phyloP scores from a whole-genome alignment of 495 filamentous ascomycete species.

The Glutinoglossum americanum region DNA sequence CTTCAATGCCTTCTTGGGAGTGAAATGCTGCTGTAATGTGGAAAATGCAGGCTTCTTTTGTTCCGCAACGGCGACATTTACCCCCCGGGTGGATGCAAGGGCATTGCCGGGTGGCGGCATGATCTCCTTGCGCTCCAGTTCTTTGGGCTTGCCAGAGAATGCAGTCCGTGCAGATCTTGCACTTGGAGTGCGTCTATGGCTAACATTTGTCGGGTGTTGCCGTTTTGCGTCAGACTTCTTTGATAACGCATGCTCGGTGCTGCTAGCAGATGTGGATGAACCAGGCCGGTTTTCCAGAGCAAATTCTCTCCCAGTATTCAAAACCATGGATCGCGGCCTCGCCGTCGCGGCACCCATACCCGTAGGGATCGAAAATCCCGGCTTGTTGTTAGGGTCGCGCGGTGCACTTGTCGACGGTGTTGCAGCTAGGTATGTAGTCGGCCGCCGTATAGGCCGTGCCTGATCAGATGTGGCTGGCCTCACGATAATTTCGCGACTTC shows the following conservation, averaged over 20 bases:
- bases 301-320: neutral
- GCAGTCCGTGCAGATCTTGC: neutral
- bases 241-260: neutral
- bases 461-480: neutral
- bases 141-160: neutral
- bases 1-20: conserved; percentile 40
- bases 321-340: neutral
- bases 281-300: neutral
- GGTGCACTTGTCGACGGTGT: neutral
- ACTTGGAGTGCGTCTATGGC: neutral
- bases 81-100: neutral
- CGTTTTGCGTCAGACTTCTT: neutral
- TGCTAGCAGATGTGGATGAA: neutral
- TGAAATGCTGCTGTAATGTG: conserved; percentile 48
- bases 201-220: neutral
- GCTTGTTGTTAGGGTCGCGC: neutral
- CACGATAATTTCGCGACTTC: neutral
- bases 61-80: conserved; percentile 9
- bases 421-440: neutral
- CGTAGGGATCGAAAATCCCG: neutral
- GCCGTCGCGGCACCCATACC: neutral
- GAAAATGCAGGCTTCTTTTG: conserved; percentile 33
- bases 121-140: neutral
- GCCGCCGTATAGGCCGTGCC: neutral
- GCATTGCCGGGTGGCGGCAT: neutral